Evolutionary conservation across 306 rosid species (phyloP).

Genomic region (Abrus precatorius): DNA sequence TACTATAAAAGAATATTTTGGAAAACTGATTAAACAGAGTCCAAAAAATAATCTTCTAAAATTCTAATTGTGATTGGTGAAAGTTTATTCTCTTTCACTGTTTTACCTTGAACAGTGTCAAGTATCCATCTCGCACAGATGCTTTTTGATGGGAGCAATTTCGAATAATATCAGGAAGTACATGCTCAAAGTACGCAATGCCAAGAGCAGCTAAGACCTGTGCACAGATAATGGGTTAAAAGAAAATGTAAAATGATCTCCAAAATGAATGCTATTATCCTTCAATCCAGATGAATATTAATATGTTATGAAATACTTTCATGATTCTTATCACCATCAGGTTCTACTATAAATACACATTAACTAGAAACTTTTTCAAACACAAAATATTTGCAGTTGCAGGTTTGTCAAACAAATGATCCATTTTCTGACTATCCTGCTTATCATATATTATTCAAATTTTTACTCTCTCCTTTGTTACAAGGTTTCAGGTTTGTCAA

Average conservation of each 20-base stretch:
- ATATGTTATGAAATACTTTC: constrained; percentile 4
- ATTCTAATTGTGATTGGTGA: not conserved
- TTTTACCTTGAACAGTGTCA: constrained; percentile 92
- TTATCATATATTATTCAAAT: not conserved
- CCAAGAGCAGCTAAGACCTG: constrained; percentile 98
- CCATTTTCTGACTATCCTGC: too few species aligned
- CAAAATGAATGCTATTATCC: constrained; percentile 7
- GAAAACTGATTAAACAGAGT: constrained; percentile 38
- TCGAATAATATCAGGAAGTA: constrained; percentile 93
- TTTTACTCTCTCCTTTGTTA: not conserved
- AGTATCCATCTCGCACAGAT: constrained; percentile 94
- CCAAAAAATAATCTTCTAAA: constrained; percentile 17
- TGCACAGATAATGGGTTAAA: constrained; percentile 31
- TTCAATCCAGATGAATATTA: not conserved
- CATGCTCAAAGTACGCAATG: constrained; percentile 79
- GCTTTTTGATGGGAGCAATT: constrained; percentile 95
- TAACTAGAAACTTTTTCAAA: constrained; percentile 8
- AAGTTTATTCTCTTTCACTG: not conserved
- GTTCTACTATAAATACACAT: constrained; percentile 6
- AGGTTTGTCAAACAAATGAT: not conserved
- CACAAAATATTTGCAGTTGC: not conserved
- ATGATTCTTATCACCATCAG: not conserved
- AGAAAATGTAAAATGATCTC: constrained; percentile 11
- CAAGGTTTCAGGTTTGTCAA: not conserved
- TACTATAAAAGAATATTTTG: constrained; percentile 59